Base-by-base conservation (phyloP, 805 yeast species). In the Candida koratica region DNA sequence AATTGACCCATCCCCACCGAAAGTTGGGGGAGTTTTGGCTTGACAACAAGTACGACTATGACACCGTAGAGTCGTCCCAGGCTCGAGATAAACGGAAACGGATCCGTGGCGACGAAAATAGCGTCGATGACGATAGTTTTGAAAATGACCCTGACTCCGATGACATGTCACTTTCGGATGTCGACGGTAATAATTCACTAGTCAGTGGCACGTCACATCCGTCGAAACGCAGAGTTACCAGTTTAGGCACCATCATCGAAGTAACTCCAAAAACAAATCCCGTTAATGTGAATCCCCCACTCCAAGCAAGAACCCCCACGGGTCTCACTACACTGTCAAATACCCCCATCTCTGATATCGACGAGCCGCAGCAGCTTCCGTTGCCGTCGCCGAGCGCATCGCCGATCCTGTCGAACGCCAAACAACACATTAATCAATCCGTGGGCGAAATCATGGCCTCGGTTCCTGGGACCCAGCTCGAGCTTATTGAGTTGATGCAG, bases 341-440 rank as follows among this genome's bases (percentile, higher is more conserved):
- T 29, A 56, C 68, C 11, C 67, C 69, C 0, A 51, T 59, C 5
- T 57, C 66, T 6, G 69, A 61, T 18, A 38, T 53, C 15, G 70
- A 64, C 30, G 69, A 62, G 17, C 56, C 55, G 8, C 65, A 70
- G 30, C 79, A 71, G 40, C 56, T 75, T n/a, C 84, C 84, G 0
- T 61, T 79, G 14, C 86, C 85, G 0, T 79, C 84, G 7, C 86
- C 85, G 0, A 75, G 42, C 33, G 54, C 56, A 24, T 49, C 61
- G 5, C 61, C 61, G 1, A 52, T 51, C 11, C 55, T 47, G 25
- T 39, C 43, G 22, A 36, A 43, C 14, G 41, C 39, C 19, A 43
- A 39, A 29, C 44, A 41, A 23, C 36, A 44, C 20, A 38, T 38
- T 12, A 25, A 9, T 12, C 46, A 46, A 17, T 44, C 51, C 12